Conservation (phyloP, 225 moss, liverwort and hornwort genomes). For the Bryoerythrophyllum caledonicum region DNA sequence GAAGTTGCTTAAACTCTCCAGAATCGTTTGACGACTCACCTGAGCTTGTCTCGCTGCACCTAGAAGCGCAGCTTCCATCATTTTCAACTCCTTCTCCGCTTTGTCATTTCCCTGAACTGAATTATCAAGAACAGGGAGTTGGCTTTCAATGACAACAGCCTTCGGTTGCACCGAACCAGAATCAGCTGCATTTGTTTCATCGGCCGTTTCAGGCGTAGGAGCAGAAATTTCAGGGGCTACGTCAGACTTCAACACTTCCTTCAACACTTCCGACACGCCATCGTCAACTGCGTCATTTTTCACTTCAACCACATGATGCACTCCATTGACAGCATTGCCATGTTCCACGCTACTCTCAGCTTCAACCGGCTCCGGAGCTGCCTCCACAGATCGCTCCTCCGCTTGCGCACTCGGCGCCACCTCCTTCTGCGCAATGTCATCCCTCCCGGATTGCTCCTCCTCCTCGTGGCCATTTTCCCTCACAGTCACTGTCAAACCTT, state of each 20-base stretch:
- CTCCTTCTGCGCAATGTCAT: slow-evolving; percentile 28
- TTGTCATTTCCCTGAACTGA: slow-evolving; percentile 35
- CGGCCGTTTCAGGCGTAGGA: slow-evolving; percentile 30
- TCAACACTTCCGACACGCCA: slow-evolving; percentile 24
- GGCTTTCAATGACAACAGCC: slow-evolving; percentile 23
- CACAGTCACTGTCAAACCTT: slow-evolving; percentile 15
- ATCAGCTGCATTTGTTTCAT: slow-evolving; percentile 22
- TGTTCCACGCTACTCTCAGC: slow-evolving; percentile 33
- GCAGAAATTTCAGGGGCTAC: slow-evolving; percentile 8
- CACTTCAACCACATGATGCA: slow-evolving; percentile 30
- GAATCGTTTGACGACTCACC: slow-evolving; percentile 37
- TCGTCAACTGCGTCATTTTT: slow-evolving; percentile 25
- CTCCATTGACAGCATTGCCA: slow-evolving; percentile 37
- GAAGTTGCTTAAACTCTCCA: neutral
- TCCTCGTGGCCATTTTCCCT: slow-evolving; percentile 34
- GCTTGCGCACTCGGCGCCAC: slow-evolving; percentile 14
- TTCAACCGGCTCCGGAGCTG: slow-evolving; percentile 19
- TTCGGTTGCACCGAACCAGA: slow-evolving; percentile 22
- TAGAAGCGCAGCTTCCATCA: slow-evolving; percentile 96
- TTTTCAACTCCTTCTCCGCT: slow-evolving; percentile 63
- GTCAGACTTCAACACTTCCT: slow-evolving; percentile 19
- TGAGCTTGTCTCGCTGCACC: slow-evolving; percentile 97
- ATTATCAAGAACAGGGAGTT: slow-evolving; percentile 26
- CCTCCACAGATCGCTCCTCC: slow-evolving; percentile 24
- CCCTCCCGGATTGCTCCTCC: slow-evolving; percentile 22